Base-by-base conservation (phyloP, 768 basidiomycete species). In the Naganishia vishniacii region DNA sequence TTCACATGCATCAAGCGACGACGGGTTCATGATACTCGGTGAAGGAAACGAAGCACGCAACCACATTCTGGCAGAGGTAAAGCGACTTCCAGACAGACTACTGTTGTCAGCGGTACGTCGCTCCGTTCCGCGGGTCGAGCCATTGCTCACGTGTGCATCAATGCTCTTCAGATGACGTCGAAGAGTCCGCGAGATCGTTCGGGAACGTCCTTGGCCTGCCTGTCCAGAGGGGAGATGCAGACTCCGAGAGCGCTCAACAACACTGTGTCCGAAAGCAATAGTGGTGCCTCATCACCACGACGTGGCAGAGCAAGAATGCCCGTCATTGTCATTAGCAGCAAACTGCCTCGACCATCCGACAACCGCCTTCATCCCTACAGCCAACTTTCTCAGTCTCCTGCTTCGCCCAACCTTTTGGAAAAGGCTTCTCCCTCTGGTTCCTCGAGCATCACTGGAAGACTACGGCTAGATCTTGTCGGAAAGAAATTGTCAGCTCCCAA, bases 331-430 rank as follows among this genome's bases (percentile, higher is more conserved):
- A 56, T 56, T 32, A 56, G 53, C 53, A 56, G 53, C 26, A 32
- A 56, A 40, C 20, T 56, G 20, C 53, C 53, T 20, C 53, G 53
- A 26, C 53, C 25, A 7, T 23, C 23, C 34, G 37, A 41, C 53
- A 56, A 41, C n/a, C 53, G 53, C 23, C 53, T 56, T 9, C 53
- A 56, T n/a, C 53, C 53, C 0, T 56, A 56, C 37, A 56, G 53
- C 25, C 53, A 56, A 56, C 34, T 56, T 37, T 56, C 53, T 12
- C 53, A 56, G 23, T 56, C 53, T 40, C 53, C 53, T 12, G 28
- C 34, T 37, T 56, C 53, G 1, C 53, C 53, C 6, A 26, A 34
- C n/a, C 37, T 56, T 40, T 20, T 56, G 5, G 32, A 32, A 34
- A 56, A 37, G 37, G 53, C 37, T 56, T 7, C 53, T 6, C n/a